These are phyloP conservation scores for Termitomyces sp. DNA, from an alignment of 1,284 basidiomycete genomes.

Conservation along the genomic window DNA sequence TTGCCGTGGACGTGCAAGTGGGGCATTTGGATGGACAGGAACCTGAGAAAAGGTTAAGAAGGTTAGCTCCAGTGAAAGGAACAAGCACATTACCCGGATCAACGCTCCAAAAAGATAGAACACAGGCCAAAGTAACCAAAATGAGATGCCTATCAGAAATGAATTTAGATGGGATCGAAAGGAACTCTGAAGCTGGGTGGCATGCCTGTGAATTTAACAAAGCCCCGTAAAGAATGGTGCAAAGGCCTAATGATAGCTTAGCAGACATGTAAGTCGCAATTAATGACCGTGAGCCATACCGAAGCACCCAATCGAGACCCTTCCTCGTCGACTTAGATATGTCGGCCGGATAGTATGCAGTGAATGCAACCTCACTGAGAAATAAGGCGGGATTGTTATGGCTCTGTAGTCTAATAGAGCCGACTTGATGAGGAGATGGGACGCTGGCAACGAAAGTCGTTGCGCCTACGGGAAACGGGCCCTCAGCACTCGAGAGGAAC, in stretches of 20 bases:
- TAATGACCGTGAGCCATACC: constrained; percentile 31
- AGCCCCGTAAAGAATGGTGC: constrained; percentile 37
- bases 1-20: constrained; percentile 39
- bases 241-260: constrained; percentile 31
- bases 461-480: constrained; percentile 48
- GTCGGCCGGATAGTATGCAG: constrained; percentile 54
- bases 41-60: constrained; percentile 33
- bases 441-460: constrained; percentile 47
- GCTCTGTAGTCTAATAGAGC: constrained; percentile 33
- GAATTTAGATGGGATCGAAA: background rate
- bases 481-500: constrained; percentile 37
- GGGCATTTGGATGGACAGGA: constrained; percentile 52
- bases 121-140: constrained; percentile 46
- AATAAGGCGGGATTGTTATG: constrained; percentile 33
- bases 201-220: constrained; percentile 37
- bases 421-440: constrained; percentile 31
- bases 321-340: constrained; percentile 22
- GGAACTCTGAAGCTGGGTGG: background rate
- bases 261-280: background rate
- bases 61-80: background rate
- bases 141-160: constrained; percentile 26
- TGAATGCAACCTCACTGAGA: constrained; percentile 54
- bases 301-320: constrained; percentile 48
- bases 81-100: constrained; percentile 31
- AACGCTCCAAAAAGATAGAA: constrained; percentile 43